Base-by-base conservation (phyloP, 75 land plant genomes). In the Selaginella moellendorffii region DNA sequence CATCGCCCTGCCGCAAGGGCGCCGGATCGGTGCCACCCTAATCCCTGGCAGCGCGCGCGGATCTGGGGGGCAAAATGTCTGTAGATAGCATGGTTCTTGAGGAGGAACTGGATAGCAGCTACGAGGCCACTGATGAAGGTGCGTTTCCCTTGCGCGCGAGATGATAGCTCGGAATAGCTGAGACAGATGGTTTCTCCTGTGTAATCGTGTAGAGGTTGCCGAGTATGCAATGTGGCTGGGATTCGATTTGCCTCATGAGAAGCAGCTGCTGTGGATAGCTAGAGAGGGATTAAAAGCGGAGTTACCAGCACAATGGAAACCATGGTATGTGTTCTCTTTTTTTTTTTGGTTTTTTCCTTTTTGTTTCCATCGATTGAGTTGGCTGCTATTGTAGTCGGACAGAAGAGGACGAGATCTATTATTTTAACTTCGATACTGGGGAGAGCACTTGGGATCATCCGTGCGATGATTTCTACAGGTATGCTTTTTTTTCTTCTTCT, bases 181-280 rank as follows among this genome's bases (percentile, higher is more conserved):
- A 36, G 14, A 5, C 10, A 5, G 46, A 5, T 36, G 46, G 46
- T 36, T 36, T 36, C 14, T 36, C 46, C n/a, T n/a, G n/a, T 62
- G 26, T 62, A 5, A 5, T 5, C n/a, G 26, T 63, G 73, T 52
- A 72, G 74, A 72, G 63, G 28, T 72, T 25, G 17, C 46, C 46
- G 74, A 72, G 30, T 72, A 72, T 72, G 74, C 69, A 36, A 27
- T 30, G 30, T 72, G 74, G 74, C 68, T 72, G 29, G 74, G 74
- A 0, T 62, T 72, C 29, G 59, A 66, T n/a, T 60, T 72, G 69
- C 63, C 69, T 2, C 58, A 46, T 21, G 69, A 72, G 2, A 42
- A 36, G 52, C 51, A 66, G 24, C 29, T 72, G 53, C 69, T 72
- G 18, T 72, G 74, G 74, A 66, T 72, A 18, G 74, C 74, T 31